Base-by-base conservation (phyloP, 139 green algal genomes). In the Raphidocelis subcapitata region DNA sequence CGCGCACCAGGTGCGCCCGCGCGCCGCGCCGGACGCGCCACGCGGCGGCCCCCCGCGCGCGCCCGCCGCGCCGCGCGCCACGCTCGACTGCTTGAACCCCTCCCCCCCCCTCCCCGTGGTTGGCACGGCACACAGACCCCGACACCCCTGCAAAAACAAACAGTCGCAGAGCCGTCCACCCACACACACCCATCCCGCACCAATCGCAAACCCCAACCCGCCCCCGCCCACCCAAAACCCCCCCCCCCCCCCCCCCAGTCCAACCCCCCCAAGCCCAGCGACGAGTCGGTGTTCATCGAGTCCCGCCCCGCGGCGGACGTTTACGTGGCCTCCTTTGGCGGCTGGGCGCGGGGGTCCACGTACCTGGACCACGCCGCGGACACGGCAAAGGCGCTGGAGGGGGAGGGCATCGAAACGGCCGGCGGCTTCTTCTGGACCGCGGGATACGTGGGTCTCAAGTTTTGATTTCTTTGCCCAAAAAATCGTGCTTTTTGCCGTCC, bases 1-100 rank as follows among this genome's bases (percentile, higher is more conserved):
- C 15, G 73, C 84, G 2, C 73, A 85, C 56, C 87, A 95, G 89
- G 89, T 90, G 33, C 31, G 75, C n/a, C n/a, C n/a, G n/a, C n/a
- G n/a, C n/a, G n/a, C n/a, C n/a, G n/a, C n/a, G n/a, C n/a, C n/a
- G n/a, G n/a, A n/a, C n/a, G n/a, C n/a, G n/a, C n/a, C n/a, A n/a
- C n/a, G n/a, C n/a, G n/a, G n/a, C n/a, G n/a, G n/a, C n/a, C n/a
- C n/a, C n/a, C n/a, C n/a, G n/a, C n/a, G n/a, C n/a, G n/a, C n/a
- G n/a, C n/a, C n/a, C n/a, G n/a, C n/a, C n/a, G n/a, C n/a, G n/a
- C n/a, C n/a, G n/a, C n/a, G n/a, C n/a, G n/a, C n/a, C n/a, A n/a
- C n/a, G n/a, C n/a, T n/a, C n/a, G n/a, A n/a, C n/a, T n/a, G n/a
- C n/a, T n/a, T n/a, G n/a, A n/a, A n/a, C n/a, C n/a, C n/a, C n/a